Base-by-base conservation (phyloP, 768 basidiomycete genomes). In the Tricholoma terreum region DNA sequence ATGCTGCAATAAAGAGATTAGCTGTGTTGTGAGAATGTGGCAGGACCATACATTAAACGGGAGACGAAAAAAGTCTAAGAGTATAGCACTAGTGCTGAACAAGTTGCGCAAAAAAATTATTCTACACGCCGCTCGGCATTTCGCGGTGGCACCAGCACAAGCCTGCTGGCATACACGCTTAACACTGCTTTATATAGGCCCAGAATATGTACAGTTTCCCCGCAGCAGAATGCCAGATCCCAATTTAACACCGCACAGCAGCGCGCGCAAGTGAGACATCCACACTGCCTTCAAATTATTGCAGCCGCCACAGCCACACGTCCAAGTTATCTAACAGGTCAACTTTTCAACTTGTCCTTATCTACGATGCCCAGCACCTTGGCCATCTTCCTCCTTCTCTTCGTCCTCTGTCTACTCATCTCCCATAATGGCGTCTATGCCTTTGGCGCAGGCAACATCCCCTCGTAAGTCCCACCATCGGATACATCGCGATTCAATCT, bases 381-480 rank as follows among this genome's bases (percentile, higher is more conserved):
- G 14, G 66, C 73, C 1, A 58, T 77, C 52, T 64, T 83, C 36
- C 69, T 86, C 10, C 64, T 80, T 24, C 59, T 86, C 38, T 73
- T 77, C 56, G 67, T 79, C 58, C 82, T 83, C 56, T 78, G 82
- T 10, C 73, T 89, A 58, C 85, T 82, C 67, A 68, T 87, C 48
- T 74, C 83, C 4, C 62, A 67, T 2, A 80, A 83, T 73, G 80
- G 82, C 56, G 86, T 87, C 14, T 78, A 84, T 65, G 89, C 87
- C 6, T 91, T 90, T 60, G 87, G 86, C n/a, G 87, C 88, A 52
- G 92, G 92, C 38, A 93, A 94, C 66, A 94, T 95, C 64, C 92
- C 92, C 35, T 82, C 81, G 78, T 87, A 69, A 64, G 79, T 70
- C 34, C 30, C 30, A 52, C 57, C 42, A 50, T 55, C 52, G 60